Evolutionary conservation across 2,329 filamentous ascomycete genomes (phyloP).

Genomic region (Fusarium sp.): DNA sequence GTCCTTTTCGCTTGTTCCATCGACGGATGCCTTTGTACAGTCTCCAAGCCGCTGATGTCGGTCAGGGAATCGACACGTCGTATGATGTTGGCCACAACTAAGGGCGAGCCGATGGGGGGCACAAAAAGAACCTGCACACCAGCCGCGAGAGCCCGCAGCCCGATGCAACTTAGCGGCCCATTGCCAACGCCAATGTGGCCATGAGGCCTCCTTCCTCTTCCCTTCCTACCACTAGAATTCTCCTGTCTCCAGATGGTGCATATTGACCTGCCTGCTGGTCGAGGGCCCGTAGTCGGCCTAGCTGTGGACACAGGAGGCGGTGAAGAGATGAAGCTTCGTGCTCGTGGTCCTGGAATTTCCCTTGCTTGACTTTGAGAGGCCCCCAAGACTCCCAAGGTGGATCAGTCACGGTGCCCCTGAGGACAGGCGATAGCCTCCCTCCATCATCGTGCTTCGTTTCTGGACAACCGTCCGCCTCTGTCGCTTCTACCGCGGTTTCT

Average conservation of each 20-base stretch:
- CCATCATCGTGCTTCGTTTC: conserved; percentile 25
- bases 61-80: conserved; percentile 29
- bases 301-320: conserved; percentile 42
- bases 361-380: conserved; percentile 35
- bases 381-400: conserved; percentile 37
- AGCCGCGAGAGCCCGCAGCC: conserved; percentile 39
- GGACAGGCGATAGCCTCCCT: conserved; percentile 27
- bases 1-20: not conserved
- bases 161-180: conserved; percentile 44
- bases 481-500: conserved; percentile 19
- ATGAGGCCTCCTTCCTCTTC: conserved; percentile 35
- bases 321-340: conserved; percentile 37
- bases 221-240: conserved; percentile 38
- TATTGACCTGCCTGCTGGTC: conserved; percentile 32
- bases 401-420: conserved; percentile 34
- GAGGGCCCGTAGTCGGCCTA: conserved; percentile 26
- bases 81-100: conserved; percentile 34
- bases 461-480: conserved; percentile 7
- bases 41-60: conserved; percentile 2
- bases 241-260: conserved; percentile 36
- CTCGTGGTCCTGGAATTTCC: conserved; percentile 38
- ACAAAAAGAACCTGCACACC: conserved; percentile 38
- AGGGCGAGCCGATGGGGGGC: conserved; percentile 33
- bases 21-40: conserved; percentile 5
- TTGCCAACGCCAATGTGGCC: conserved; percentile 39